Evolutionary conservation across 768 basidiomycete genomes (phyloP).

Genomic region (Pisolithus tinctorius): DNA sequence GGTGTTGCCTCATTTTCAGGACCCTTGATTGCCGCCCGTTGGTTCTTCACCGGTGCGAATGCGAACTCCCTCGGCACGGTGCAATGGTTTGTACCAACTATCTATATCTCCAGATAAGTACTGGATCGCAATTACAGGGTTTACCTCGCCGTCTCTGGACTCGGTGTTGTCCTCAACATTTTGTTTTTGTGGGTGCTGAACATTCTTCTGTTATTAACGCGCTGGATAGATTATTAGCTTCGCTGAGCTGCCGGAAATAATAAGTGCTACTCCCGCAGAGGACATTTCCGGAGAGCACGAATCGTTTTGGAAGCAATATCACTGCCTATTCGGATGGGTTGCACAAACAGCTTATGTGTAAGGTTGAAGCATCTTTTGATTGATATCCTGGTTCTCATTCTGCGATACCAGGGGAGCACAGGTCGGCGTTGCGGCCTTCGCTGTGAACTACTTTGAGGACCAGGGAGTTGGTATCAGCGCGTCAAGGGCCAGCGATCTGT

Average conservation of each 20-base stretch:
- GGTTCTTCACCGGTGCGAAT: slow-evolving; percentile 67
- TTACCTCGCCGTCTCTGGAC: slow-evolving; percentile 56
- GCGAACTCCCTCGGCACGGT: slow-evolving; percentile 56
- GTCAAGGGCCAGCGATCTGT: slow-evolving; percentile 52
- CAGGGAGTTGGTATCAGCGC: slow-evolving; percentile 49
- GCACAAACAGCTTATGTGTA: slow-evolving; percentile 66
- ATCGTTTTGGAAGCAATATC: slow-evolving; percentile 64
- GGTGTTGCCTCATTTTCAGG: slow-evolving; percentile 69
- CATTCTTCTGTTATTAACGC: background rate
- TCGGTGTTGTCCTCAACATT: slow-evolving; percentile 55
- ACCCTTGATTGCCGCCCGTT: slow-evolving; percentile 67
- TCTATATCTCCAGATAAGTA: background rate
- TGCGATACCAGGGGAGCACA: slow-evolving; percentile 46
- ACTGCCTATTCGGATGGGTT: slow-evolving; percentile 65
- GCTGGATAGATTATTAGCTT: slow-evolving; percentile 36
- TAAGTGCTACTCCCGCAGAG: slow-evolving; percentile 53
- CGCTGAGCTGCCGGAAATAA: slow-evolving; percentile 62
- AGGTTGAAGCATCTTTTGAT: slow-evolving; percentile 13
- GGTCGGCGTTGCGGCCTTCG: slow-evolving; percentile 59
- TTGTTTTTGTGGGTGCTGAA: slow-evolving; percentile 49
- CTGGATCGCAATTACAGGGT: slow-evolving; percentile 35
- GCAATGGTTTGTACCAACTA: slow-evolving; percentile 41
- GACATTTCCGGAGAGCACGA: slow-evolving; percentile 42
- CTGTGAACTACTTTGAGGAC: slow-evolving; percentile 65
- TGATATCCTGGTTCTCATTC: background rate